Conservation (phyloP, 176 grass and related monocot genomes). For the Oryza longistaminata region DNA sequence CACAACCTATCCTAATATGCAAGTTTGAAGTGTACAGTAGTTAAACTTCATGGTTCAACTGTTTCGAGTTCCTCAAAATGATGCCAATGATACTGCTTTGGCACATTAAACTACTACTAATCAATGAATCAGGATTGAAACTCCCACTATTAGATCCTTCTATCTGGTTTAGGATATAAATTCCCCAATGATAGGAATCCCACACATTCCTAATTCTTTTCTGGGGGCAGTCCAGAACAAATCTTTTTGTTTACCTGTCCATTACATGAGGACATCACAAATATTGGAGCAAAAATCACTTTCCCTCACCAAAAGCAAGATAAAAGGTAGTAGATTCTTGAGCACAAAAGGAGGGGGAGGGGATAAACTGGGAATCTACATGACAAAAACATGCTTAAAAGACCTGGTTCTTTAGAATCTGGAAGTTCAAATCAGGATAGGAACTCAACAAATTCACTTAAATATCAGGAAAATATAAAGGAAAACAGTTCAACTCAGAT, state of each 20-base stretch:
- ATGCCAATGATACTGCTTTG: not conserved
- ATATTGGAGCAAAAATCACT: conserved; percentile 1
- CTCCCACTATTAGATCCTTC: conserved; percentile 27
- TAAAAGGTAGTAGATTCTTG: not conserved
- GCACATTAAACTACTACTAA: conserved; percentile 21
- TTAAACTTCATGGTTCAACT: not conserved
- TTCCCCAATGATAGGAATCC: not conserved
- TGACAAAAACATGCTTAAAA: conserved; percentile 31
- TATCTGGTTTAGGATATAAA: not conserved
- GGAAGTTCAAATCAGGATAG: conserved; percentile 16
- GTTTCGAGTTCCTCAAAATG: not conserved
- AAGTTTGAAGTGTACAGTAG: not conserved
- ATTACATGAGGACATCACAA: conserved; percentile 17
- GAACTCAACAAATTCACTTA: conserved; percentile 34
- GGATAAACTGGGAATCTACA: conserved; percentile 24
- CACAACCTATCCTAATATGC: not conserved
- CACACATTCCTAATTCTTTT: conserved; percentile 6
- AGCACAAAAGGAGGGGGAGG: not conserved
- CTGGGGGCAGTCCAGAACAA: not conserved
- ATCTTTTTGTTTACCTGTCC: not conserved
- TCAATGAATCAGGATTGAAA: not conserved
- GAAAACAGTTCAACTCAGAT: conserved; percentile 50
- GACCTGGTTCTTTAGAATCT: conserved; percentile 36
- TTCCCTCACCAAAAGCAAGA: conserved; percentile 3
- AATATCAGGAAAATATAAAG: conserved; percentile 37